Conservation (phyloP, 352 stramenopile genomes). For the Globisporangium canariense region DNA sequence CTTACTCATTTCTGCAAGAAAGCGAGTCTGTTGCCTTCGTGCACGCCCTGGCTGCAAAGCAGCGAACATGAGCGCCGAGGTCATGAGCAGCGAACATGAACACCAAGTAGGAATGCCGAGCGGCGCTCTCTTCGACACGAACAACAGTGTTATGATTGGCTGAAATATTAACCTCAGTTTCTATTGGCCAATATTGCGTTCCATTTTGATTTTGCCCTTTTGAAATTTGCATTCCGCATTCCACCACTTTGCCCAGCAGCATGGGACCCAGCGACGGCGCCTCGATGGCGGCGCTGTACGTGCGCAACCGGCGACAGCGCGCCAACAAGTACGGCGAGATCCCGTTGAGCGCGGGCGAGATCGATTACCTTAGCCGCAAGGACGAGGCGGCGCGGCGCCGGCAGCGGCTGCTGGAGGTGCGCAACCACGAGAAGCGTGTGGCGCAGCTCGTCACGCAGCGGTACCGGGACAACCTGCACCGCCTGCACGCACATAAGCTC, state of each 20-base stretch:
- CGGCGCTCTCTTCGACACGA: too few species aligned
- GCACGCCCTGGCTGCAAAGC: too few species aligned
- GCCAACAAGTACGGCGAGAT: slow-evolving; percentile 33
- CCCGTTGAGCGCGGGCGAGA: slow-evolving; percentile 60
- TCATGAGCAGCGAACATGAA: too few species aligned
- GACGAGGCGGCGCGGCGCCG: slow-evolving; percentile 53
- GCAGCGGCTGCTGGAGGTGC: slow-evolving; percentile 51
- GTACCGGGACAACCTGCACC: slow-evolving; percentile 62
- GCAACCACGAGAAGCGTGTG: slow-evolving; percentile 52
- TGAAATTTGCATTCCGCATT: slow-evolving; percentile 3
- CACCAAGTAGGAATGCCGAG: too few species aligned
- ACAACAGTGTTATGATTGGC: too few species aligned
- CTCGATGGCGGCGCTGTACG: slow-evolving; percentile 21
- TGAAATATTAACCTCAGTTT: too few species aligned
- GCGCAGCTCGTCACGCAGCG: slow-evolving; percentile 67
- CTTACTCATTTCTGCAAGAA: too few species aligned
- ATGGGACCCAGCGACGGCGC: neutral
- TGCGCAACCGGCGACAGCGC: slow-evolving; percentile 19
- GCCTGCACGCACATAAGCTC: slow-evolving; percentile 40
- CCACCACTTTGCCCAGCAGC: slow-evolving; percentile 4
- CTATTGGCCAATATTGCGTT: too few species aligned
- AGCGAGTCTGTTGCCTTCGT: too few species aligned
- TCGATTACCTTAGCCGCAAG: slow-evolving; percentile 50
- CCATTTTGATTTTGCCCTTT: neutral
- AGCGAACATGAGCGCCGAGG: too few species aligned